Conservation (phyloP, 2,329 filamentous ascomycete genomes). For the Calonectria ilicicola region DNA sequence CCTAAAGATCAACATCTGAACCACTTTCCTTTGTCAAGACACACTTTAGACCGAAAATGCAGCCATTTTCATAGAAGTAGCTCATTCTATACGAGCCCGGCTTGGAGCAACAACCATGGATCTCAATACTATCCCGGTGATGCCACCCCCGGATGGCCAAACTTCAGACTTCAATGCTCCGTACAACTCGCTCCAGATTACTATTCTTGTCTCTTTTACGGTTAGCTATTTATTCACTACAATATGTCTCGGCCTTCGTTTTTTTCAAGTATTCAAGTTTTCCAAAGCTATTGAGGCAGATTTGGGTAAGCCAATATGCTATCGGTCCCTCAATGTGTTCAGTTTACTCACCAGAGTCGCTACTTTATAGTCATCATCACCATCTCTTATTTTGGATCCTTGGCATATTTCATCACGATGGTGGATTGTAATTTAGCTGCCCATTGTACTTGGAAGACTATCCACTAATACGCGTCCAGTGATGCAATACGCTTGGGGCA, state of each 20-base stretch:
- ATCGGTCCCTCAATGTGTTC: too few relatives aligned
- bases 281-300: background rate
- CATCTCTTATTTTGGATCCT: background rate
- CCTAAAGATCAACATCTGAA: too few relatives aligned
- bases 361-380: background rate
- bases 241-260: background rate
- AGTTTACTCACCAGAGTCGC: too few relatives aligned
- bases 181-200: background rate
- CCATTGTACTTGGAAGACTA: too few relatives aligned
- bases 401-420: background rate
- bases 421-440: background rate
- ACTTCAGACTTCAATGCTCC: background rate
- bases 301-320: background rate
- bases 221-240: background rate
- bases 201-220: background rate
- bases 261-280: background rate
- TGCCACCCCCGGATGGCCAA: constrained; percentile 1
- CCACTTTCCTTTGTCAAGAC: too few relatives aligned
- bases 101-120: background rate
- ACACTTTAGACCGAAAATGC: too few relatives aligned
- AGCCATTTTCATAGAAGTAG: too few relatives aligned
- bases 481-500: background rate
- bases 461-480: background rate
- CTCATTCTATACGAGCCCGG: too few relatives aligned
- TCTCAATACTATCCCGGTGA: background rate